These are phyloP conservation scores for Bipolaris sorokiniana DNA, from an alignment of 2,329 filamentous ascomycete species.

Conservation along the genomic window DNA sequence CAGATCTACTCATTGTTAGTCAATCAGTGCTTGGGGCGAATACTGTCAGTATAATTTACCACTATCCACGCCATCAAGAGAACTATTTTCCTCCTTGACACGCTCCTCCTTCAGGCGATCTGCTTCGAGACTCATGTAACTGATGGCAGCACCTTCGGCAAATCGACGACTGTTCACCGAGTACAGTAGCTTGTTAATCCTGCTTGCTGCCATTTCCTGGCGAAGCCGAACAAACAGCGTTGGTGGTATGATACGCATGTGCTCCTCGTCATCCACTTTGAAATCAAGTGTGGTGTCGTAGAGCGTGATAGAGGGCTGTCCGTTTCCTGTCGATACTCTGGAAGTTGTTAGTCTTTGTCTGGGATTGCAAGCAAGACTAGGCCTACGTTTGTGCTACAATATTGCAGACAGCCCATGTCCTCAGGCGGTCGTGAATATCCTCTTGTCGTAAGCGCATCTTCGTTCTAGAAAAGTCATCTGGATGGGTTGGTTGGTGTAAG, in stretches of 20 bases:
- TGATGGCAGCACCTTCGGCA: slow-evolving; percentile 37
- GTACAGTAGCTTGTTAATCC: slow-evolving; percentile 48
- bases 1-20: slow-evolving; percentile 49
- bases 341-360: slow-evolving; percentile 20
- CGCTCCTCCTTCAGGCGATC: slow-evolving; percentile 47
- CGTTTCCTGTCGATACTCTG: slow-evolving; percentile 80
- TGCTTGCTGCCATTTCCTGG: slow-evolving; percentile 48
- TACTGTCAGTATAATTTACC: slow-evolving; percentile 26
- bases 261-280: slow-evolving; percentile 45
- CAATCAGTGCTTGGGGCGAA: background rate
- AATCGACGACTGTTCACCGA: slow-evolving; percentile 43
- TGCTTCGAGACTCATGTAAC: slow-evolving; percentile 46
- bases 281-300: slow-evolving; percentile 73
- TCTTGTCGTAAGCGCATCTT: slow-evolving; percentile 77
- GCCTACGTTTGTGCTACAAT: slow-evolving; percentile 75
- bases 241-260: slow-evolving; percentile 47
- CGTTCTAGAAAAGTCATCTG: slow-evolving; percentile 80
- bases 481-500: slow-evolving; percentile 79
- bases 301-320: slow-evolving; percentile 77
- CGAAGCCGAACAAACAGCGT: slow-evolving; percentile 46
- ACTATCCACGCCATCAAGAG: slow-evolving; percentile 44
- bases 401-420: slow-evolving; percentile 85
- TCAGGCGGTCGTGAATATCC: slow-evolving; percentile 77
- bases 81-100: slow-evolving; percentile 23
- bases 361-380: background rate